Evolutionary conservation across 2,329 filamentous ascomycete species (phyloP).

Genomic region (Bipolaris zeicola): DNA sequence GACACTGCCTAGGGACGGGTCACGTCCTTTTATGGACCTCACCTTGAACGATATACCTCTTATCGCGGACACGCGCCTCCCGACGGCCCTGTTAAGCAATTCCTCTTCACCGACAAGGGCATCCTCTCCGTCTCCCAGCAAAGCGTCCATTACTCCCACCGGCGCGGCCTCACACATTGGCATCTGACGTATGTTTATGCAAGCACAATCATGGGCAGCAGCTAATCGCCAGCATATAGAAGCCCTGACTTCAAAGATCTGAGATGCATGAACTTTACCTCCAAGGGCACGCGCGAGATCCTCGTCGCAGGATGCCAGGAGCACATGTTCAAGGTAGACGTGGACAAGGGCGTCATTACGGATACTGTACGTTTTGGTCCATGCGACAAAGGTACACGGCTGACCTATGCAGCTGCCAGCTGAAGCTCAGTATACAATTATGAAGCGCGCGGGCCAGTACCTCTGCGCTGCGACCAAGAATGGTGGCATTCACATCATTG

Average conservation of each 20-base stretch:
- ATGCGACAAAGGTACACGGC: slow-evolving; percentile 5
- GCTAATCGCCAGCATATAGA: slow-evolving; percentile 50
- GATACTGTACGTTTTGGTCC: slow-evolving; percentile 44
- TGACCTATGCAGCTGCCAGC: slow-evolving; percentile 63
- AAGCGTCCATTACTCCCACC: slow-evolving; percentile 85
- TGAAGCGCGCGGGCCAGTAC: slow-evolving; percentile 83
- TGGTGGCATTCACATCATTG: slow-evolving; percentile 84
- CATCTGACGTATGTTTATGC: slow-evolving; percentile 70
- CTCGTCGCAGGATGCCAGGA: slow-evolving; percentile 86
- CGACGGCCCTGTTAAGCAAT: slow-evolving; percentile 82
- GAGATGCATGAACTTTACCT: slow-evolving; percentile 93
- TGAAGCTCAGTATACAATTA: slow-evolving; percentile 81
- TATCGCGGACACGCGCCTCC: slow-evolving; percentile 76
- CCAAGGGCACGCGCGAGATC: slow-evolving; percentile 80
- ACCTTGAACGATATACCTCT: slow-evolving; percentile 88
- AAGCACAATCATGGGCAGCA: neutral
- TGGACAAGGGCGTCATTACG: slow-evolving; percentile 59
- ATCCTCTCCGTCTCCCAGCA: slow-evolving; percentile 82
- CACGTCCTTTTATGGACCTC: slow-evolving; percentile 83
- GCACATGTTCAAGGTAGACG: slow-evolving; percentile 77
- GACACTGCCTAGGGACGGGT: slow-evolving; percentile 73
- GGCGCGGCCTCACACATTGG: slow-evolving; percentile 85
- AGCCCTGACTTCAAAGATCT: slow-evolving; percentile 81
- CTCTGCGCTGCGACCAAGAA: slow-evolving; percentile 88
- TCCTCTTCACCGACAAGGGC: slow-evolving; percentile 89